Conservation (phyloP, 164 flowering plant genomes). For the Aristolochia contorta region DNA sequence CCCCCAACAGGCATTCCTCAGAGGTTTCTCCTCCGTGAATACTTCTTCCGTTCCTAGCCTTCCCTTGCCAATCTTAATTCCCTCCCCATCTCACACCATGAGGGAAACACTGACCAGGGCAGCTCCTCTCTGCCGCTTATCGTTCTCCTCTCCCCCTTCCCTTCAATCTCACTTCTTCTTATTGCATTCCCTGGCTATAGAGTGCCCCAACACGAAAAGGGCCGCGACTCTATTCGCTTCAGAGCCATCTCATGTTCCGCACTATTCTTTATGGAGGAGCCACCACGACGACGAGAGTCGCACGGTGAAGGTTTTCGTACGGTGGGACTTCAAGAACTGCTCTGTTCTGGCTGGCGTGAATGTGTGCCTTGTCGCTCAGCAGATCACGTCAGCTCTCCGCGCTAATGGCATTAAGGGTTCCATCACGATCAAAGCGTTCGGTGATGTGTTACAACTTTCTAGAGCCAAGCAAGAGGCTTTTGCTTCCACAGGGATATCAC, state of each 20-base stretch:
- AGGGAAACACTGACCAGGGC: no score
- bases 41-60: no score
- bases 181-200: background rate
- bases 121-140: slow-evolving; percentile 3
- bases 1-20: no score
- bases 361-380: slow-evolving; percentile 34
- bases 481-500: slow-evolving; percentile 57
- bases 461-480: slow-evolving; percentile 59
- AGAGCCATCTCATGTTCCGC: slow-evolving; percentile 6
- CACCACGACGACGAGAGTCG: slow-evolving; percentile 31
- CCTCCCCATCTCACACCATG: no score
- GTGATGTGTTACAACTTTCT: slow-evolving; percentile 59
- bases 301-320: slow-evolving; percentile 66
- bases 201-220: background rate
- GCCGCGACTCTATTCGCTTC: background rate
- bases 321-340: slow-evolving; percentile 99
- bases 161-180: background rate
- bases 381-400: slow-evolving; percentile 55
- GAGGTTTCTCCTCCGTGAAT: no score
- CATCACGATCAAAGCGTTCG: slow-evolving; percentile 68
- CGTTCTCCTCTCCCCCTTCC: background rate
- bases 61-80: no score
- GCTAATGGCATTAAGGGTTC: slow-evolving; percentile 77
- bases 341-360: slow-evolving; percentile 39
- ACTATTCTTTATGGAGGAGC: background rate